Evolutionary conservation across 768 basidiomycete genomes (phyloP).

Genomic region (Lactarius evosmus): DNA sequence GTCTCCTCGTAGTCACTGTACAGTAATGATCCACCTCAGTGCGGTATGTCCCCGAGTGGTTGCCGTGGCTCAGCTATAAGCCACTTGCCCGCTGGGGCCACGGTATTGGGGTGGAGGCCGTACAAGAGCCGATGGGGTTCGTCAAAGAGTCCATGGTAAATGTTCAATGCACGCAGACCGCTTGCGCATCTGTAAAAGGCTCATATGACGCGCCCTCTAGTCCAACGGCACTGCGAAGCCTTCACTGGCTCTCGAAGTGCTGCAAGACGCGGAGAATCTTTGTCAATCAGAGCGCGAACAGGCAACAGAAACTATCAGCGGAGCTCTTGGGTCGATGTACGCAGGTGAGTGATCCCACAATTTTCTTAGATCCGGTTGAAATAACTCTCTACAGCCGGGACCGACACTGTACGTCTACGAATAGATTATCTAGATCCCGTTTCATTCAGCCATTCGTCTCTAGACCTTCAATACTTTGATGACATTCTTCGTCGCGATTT

Average conservation of each 20-base stretch:
- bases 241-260: slow-evolving; percentile 9
- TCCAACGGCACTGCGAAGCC: slow-evolving; percentile 8
- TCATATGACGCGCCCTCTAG: background rate
- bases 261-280: slow-evolving; percentile 10
- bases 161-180: no score
- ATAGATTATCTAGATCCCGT: background rate
- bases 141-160: slow-evolving; percentile 18
- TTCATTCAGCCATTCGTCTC: background rate
- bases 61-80: slow-evolving; percentile 14
- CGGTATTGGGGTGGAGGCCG: background rate
- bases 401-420: slow-evolving; percentile 5
- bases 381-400: background rate
- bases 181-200: no score
- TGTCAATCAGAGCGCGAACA: background rate
- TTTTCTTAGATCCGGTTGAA: background rate
- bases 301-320: background rate
- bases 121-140: slow-evolving; percentile 13
- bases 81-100: slow-evolving; percentile 9
- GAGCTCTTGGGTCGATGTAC: slow-evolving; percentile 12
- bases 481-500: background rate
- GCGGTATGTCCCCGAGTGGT: slow-evolving; percentile 12
- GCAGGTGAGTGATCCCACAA: background rate
- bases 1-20: no score
- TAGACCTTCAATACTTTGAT: background rate
- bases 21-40: background rate